These are phyloP conservation scores for Trypanosoma congolense DNA, from an alignment of 208 protist genomes.

Conservation along the genomic window DNA sequence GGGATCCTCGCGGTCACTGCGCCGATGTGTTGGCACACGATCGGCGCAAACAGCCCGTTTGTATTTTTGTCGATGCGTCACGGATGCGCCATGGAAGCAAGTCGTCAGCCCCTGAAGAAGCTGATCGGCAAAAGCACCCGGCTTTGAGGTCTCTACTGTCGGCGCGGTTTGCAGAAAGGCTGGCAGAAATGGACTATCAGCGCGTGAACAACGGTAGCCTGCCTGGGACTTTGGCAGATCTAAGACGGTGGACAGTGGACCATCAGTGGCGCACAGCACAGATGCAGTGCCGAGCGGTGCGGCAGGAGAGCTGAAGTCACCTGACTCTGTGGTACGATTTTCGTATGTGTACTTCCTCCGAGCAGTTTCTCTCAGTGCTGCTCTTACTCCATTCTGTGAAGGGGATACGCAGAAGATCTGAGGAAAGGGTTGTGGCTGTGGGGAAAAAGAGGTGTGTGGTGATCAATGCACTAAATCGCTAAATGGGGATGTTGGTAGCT, in stretches of 20 bases:
- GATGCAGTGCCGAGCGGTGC: background rate
- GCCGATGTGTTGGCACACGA: constrained; percentile 64
- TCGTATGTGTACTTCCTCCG: too few relatives aligned
- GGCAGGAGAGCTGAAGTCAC: background rate
- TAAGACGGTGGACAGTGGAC: constrained; percentile 37
- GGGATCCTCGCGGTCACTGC: constrained; percentile 79
- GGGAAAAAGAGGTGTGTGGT: too few relatives aligned
- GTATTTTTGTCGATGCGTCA: constrained; percentile 71
- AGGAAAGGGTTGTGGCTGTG: too few relatives aligned
- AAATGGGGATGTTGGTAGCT: too few relatives aligned
- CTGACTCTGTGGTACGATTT: background rate
- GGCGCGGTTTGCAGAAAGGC: constrained; percentile 39
- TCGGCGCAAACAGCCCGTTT: constrained; percentile 37
- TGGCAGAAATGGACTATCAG: constrained; percentile 40
- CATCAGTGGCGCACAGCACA: constrained; percentile 23
- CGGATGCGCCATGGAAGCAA: constrained; percentile 3
- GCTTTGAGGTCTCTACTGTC: constrained; percentile 45
- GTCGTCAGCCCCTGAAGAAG: background rate
- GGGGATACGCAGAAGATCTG: too few relatives aligned
- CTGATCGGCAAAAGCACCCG: background rate
- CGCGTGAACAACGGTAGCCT: constrained; percentile 21
- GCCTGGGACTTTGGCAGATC: constrained; percentile 14
- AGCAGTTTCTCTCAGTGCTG: too few relatives aligned
- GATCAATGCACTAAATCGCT: too few relatives aligned
- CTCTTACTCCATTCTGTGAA: too few relatives aligned